A percentile compares a stretch with the other conserved stretches of the same genome.
phyloP scores from a whole-genome alignment of 179 eudicot genomes.

The Dionaea muscipula region DNA sequence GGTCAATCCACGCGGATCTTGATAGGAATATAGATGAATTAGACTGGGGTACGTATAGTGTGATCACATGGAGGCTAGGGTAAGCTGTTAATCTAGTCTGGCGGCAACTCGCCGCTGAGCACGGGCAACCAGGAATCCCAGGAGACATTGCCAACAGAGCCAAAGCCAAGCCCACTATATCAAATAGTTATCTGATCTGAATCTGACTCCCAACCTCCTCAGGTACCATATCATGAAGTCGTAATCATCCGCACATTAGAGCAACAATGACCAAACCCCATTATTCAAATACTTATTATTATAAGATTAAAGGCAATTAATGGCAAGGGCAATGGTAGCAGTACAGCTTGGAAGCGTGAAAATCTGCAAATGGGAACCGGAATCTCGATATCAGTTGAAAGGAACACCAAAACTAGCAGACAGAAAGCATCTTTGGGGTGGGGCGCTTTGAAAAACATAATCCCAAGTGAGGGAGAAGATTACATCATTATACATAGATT shows the following conservation, averaged over 20 bases:
- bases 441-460: constrained; percentile 6
- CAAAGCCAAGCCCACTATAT: constrained; percentile 8
- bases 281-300: constrained; percentile 3
- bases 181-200: background rate
- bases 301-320: background rate
- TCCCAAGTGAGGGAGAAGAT: constrained; percentile 19
- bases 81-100: constrained; percentile 50
- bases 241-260: too few species aligned
- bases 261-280: constrained; percentile 1
- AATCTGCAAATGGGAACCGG: constrained; percentile 58
- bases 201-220: too few species aligned
- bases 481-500: constrained; percentile 3
- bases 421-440: constrained; percentile 57
- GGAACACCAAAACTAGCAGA: constrained; percentile 49
- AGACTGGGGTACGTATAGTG: constrained; percentile 14
- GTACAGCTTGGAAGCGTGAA: constrained; percentile 22
- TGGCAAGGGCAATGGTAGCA: constrained; percentile 13
- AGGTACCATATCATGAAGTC: too few species aligned
- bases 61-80: constrained; percentile 27
- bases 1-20: constrained; percentile 39
- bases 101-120: constrained; percentile 62
- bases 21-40: constrained; percentile 21
- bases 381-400: constrained; percentile 63
- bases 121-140: constrained; percentile 44
- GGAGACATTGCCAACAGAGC: constrained; percentile 63